Evolutionary conservation across 495 filamentous ascomycete genomes (phyloP).

Genomic region (Neurospora tetraspora): DNA sequence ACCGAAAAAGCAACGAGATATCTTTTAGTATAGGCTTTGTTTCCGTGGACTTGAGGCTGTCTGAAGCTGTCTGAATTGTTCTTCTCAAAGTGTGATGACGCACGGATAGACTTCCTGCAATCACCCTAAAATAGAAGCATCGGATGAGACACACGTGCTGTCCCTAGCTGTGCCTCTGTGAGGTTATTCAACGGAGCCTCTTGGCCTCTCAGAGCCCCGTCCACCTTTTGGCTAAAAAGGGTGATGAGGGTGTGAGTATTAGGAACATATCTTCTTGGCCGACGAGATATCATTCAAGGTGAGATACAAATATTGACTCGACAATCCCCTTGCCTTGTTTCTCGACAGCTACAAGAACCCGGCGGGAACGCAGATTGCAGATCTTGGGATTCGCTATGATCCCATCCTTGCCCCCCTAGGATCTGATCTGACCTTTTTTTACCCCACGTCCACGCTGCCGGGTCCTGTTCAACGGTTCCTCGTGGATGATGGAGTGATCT

Average conservation of each 20-base stretch:
- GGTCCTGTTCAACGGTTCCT: not conserved
- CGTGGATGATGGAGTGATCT: not conserved
- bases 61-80: not conserved
- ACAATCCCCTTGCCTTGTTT: not conserved
- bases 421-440: not conserved
- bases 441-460: not conserved
- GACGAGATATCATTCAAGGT: not conserved
- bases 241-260: not conserved
- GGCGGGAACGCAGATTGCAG: not conserved
- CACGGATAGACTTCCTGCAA: not conserved
- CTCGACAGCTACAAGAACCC: not conserved
- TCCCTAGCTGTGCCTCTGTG: not conserved
- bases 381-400: not conserved
- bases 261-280: not conserved
- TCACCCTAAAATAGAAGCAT: not conserved
- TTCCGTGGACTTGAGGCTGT: not conserved
- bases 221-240: not conserved
- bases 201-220: not conserved
- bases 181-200: not conserved
- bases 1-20: not conserved
- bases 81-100: not conserved
- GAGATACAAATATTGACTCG: not conserved
- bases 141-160: not conserved
- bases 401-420: not conserved
- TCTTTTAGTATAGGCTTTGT: not conserved